Base-by-base conservation (phyloP, 495 filamentous ascomycete genomes). In the Haplographium delicatum region DNA sequence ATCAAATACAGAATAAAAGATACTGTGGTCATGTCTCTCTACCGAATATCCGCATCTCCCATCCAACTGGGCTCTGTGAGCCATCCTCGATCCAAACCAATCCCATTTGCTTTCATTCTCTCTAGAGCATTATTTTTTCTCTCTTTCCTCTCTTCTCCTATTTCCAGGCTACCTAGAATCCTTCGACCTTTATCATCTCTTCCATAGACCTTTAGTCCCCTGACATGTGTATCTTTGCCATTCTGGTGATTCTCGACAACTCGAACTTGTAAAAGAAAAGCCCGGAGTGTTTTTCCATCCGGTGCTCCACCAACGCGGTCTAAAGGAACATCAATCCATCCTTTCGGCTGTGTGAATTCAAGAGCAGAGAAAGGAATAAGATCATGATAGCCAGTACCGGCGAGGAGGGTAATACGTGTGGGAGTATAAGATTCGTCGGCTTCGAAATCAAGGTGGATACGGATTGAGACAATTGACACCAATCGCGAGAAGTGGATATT, bases 201-300 rank as follows among this genome's bases (percentile, higher is more conserved):
- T 4, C 88, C 87, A 63, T 89, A 98, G 22, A 98, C 81, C 74
- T 96, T 91, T 63, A 98, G 75, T 0, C 88, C 91, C 30, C 93
- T 82, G 33, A 98, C 81, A 75, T 98, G 93, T 3, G 93, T 98
- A 65, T 98, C 93, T 64, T 98, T 98, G 47, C 93, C 93, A 66
- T 98, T 98, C 72, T 98, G 93, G 68, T 98, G 93, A 59, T 98
- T 98, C 70, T 96, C 94, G 49, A 88, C 76, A 54, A 98, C 78
- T 43, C 80, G 79, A 44, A 97, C 81, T 65, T 96, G 89, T 10
- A 96, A 73, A 37, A 97, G 78, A 70, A 86, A 94, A 28, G 84
- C 88, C 53, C 88, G 80, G 24, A 96, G 77, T 5, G 88, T 85
- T 64, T 81, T 81, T 0, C 81, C 83, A 22, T 81, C 76, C 1